Conservation (phyloP, 352 stramenopile species). For the Pythium myriotylum region DNA sequence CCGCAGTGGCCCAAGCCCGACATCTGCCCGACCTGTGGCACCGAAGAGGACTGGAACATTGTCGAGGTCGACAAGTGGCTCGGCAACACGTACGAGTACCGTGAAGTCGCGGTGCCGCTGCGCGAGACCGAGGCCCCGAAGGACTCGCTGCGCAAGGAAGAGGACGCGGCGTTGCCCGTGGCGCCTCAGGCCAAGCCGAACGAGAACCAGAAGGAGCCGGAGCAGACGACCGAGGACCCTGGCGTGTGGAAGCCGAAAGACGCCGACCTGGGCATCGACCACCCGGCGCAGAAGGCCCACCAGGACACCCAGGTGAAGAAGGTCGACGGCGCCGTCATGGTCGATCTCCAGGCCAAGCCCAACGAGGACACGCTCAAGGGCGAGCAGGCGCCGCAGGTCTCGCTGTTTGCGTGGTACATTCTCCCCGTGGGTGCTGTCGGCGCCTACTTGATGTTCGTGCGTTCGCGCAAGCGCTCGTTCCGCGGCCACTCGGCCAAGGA, state of each 20-base stretch:
- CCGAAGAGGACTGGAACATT: slow-evolving; percentile 56
- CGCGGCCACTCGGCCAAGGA: slow-evolving; percentile 15
- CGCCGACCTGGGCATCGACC: slow-evolving; percentile 63
- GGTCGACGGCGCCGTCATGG: slow-evolving; percentile 35
- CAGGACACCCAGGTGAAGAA: slow-evolving; percentile 20
- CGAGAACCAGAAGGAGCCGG: slow-evolving; percentile 13
- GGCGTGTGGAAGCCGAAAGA: slow-evolving; percentile 67
- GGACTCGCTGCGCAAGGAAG: slow-evolving; percentile 27
- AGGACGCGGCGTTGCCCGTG: slow-evolving; percentile 15
- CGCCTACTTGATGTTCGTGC: slow-evolving; percentile 66
- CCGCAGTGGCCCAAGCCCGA: slow-evolving; percentile 78
- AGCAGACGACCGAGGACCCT: slow-evolving; percentile 28
- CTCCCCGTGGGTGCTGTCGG: slow-evolving; percentile 65
- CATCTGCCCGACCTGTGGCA: slow-evolving; percentile 69
- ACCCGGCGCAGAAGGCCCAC: slow-evolving; percentile 52
- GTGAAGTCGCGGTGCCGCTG: slow-evolving; percentile 50
- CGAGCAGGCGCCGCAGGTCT: slow-evolving; percentile 55
- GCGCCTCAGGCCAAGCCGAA: slow-evolving; percentile 21
- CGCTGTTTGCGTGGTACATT: slow-evolving; percentile 83
- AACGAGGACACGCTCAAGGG: slow-evolving; percentile 43
- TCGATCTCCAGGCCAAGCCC: slow-evolving; percentile 35
- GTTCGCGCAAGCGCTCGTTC: slow-evolving; percentile 23
- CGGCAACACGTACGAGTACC: slow-evolving; percentile 59
- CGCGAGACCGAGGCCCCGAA: slow-evolving; percentile 23
- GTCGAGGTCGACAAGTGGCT: slow-evolving; percentile 82